Conservation (phyloP, 805 yeast genomes). For the Zygosaccharomyces bailii region DNA sequence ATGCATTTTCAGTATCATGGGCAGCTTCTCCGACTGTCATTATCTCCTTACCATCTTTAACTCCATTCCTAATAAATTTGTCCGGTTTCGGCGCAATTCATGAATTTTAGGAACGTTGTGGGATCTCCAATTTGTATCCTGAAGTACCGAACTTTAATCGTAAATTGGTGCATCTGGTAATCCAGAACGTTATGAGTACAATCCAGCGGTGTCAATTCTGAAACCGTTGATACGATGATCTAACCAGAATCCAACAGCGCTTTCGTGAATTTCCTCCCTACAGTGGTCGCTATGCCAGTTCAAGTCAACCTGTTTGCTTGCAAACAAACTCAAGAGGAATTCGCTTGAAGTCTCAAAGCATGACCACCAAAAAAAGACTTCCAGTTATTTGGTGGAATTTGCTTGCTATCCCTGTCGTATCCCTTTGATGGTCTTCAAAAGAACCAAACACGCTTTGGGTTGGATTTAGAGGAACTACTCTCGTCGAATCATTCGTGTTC, state of each 20-base stretch:
- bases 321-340: conserved; percentile 53
- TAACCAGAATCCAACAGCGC: conserved; percentile 51
- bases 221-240: conserved; percentile 56
- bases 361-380: conserved; percentile 48
- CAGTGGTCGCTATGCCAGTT: conserved; percentile 51
- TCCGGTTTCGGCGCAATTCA: conserved; percentile 54
- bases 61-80: conserved; percentile 26
- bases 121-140: conserved; percentile 36
- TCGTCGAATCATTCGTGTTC: conserved; percentile 59
- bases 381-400: conserved; percentile 61
- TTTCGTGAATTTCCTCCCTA: conserved; percentile 39
- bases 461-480: conserved; percentile 46
- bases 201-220: conserved; percentile 53
- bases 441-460: conserved; percentile 60
- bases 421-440: conserved; percentile 51
- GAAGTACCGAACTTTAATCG: conserved; percentile 41
- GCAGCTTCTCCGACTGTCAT: conserved; percentile 60
- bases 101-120: conserved; percentile 54
- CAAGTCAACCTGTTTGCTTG: conserved; percentile 55
- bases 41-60: conserved; percentile 45
- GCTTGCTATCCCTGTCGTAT: conserved; percentile 44
- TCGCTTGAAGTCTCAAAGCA: conserved; percentile 54
- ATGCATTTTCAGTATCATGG: conserved; percentile 39
- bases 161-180: conserved; percentile 49
- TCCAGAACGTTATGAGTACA: conserved; percentile 46